These are phyloP conservation scores for Triangularia verruculosa DNA, from an alignment of 2,329 filamentous ascomycete species.

Conservation along the genomic window DNA sequence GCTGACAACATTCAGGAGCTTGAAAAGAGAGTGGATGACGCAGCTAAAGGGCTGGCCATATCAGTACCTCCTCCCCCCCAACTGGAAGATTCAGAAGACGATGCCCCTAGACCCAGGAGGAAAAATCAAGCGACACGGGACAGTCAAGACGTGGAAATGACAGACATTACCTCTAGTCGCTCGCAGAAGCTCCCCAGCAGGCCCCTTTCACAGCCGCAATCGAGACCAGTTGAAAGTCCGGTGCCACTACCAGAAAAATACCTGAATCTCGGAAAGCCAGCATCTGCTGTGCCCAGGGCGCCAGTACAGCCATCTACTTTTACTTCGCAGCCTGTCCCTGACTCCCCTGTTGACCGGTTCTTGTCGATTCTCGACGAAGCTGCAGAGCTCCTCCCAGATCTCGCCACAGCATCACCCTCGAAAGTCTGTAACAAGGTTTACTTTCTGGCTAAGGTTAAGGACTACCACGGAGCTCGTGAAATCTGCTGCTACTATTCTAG, in stretches of 20 bases:
- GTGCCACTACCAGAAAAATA: conserved; percentile 23
- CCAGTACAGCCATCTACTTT: not conserved
- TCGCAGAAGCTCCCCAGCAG: conserved; percentile 18
- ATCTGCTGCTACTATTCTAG: conserved; percentile 45
- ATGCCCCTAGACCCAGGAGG: conserved; percentile 26
- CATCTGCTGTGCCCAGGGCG: conserved; percentile 1
- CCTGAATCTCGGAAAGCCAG: not conserved
- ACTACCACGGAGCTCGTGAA: conserved; percentile 37
- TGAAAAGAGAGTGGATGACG: conserved; percentile 15
- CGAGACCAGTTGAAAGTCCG: conserved; percentile 19
- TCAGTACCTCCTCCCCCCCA: conserved; percentile 2
- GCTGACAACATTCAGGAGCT: conserved; percentile 16
- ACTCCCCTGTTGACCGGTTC: conserved; percentile 26
- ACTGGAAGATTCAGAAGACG: conserved; percentile 16
- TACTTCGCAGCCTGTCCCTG: not conserved
- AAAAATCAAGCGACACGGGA: conserved; percentile 23
- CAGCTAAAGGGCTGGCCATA: conserved; percentile 9
- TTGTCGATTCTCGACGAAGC: conserved; percentile 24
- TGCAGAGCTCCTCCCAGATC: conserved; percentile 30
- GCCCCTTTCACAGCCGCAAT: conserved; percentile 7
- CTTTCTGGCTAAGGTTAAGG: conserved; percentile 40
- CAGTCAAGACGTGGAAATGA: conserved; percentile 29
- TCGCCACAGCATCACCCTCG: conserved; percentile 29
- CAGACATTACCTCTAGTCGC: conserved; percentile 17
- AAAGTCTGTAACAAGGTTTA: conserved; percentile 37